These are phyloP conservation scores for Tetrastigma voinierianum DNA, from an alignment of 164 flowering plant species.

Conservation along the genomic window DNA sequence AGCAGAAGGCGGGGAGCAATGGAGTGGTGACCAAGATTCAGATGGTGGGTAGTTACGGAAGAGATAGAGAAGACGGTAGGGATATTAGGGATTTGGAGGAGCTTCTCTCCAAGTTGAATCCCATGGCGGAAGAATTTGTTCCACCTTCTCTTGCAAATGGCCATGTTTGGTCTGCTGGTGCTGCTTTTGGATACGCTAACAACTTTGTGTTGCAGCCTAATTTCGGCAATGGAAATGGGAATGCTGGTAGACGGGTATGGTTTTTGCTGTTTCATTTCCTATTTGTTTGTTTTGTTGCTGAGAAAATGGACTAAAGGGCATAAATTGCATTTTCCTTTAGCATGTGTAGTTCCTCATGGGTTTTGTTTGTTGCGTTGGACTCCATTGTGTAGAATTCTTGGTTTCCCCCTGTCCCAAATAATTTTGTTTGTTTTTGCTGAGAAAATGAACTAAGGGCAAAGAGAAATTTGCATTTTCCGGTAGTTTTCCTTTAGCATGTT, in stretches of 20 bases:
- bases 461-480: neutral
- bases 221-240: conserved; percentile 36
- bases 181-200: conserved; percentile 25
- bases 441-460: neutral
- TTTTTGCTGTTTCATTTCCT: neutral
- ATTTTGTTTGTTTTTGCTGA: conserved; percentile 9
- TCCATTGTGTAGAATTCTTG: too few relatives aligned
- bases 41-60: conserved; percentile 1
- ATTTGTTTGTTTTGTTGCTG: conserved; percentile 7
- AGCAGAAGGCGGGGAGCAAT: neutral
- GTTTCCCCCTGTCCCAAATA: too few relatives aligned
- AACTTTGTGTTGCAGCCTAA: conserved; percentile 24
- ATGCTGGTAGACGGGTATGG: conserved; percentile 33
- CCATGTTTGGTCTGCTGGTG: conserved; percentile 14
- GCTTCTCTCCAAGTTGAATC: conserved; percentile 70
- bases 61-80: conserved; percentile 17
- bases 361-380: neutral
- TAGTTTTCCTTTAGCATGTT: neutral
- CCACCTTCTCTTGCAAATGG: conserved; percentile 49
- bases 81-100: conserved; percentile 65
- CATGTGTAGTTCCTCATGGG: too few relatives aligned
- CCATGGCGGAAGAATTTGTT: conserved; percentile 72
- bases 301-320: conserved; percentile 1
- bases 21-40: conserved; percentile 2
- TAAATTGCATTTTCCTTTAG: neutral